phyloP scores from a whole-genome alignment of 352 stramenopile species.

The Pythium periplocum region DNA sequence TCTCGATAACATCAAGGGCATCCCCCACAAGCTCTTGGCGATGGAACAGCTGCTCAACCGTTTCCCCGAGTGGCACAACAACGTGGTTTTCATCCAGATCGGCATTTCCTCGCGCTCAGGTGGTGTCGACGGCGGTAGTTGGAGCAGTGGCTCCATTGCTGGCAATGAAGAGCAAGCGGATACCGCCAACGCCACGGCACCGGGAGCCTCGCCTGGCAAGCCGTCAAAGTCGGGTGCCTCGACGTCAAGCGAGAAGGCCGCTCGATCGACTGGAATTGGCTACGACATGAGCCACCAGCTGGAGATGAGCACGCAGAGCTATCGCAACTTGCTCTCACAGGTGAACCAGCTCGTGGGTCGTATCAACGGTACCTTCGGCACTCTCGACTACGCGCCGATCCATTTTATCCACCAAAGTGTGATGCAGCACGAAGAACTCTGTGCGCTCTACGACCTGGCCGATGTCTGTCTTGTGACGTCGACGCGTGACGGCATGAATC shows the following conservation, averaged over 20 bases:
- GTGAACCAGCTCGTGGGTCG: conserved; percentile 87
- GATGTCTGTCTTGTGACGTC: conserved; percentile 88
- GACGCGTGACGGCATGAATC: conserved; percentile 87
- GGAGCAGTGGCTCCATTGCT: conserved; percentile 2
- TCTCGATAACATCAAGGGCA: conserved; percentile 89
- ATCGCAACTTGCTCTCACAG: conserved; percentile 63
- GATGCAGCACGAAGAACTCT: conserved; percentile 81
- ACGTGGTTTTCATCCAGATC: conserved; percentile 94
- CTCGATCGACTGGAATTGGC: conserved; percentile 7
- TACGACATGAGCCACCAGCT: conserved; percentile 53
- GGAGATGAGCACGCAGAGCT: conserved; percentile 74
- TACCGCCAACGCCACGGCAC: conserved; percentile 19
- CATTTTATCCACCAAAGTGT: conserved; percentile 86
- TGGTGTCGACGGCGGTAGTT: conserved; percentile 31
- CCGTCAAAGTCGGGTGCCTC: conserved; percentile 6
- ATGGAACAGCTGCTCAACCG: conserved; percentile 82
- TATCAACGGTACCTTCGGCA: conserved; percentile 87
- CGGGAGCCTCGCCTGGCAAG: neutral
- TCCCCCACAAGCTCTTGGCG: conserved; percentile 84
- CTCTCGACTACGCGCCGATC: conserved; percentile 86
- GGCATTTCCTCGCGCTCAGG: conserved; percentile 87
- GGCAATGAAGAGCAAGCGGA: neutral
- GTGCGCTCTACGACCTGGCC: conserved; percentile 84
- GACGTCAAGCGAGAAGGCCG: conserved; percentile 13
- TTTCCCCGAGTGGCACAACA: conserved; percentile 91